A percentile compares a stretch with the other conserved stretches of the same genome.
Evolutionary conservation across 2,329 filamentous ascomycete genomes (phyloP).

Genomic region (Clarireedia paspali): DNA sequence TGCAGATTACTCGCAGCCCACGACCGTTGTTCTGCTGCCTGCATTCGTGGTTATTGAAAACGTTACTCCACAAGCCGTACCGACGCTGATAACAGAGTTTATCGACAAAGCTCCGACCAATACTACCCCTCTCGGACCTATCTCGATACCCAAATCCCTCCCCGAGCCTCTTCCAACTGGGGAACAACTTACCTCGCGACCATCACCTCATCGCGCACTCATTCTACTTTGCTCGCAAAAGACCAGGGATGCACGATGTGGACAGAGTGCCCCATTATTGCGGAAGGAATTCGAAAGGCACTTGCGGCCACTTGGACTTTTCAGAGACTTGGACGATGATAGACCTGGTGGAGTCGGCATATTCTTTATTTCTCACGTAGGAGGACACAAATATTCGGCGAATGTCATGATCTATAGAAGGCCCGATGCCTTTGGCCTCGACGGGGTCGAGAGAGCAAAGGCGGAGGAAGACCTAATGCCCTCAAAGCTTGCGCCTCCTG

Average conservation of each 20-base stretch:
- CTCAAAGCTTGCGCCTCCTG: conserved; percentile 21
- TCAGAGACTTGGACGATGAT: conserved; percentile 80
- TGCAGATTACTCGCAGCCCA: conserved; percentile 58
- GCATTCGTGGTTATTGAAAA: conserved; percentile 78
- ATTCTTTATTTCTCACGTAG: conserved; percentile 94
- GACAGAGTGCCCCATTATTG: conserved; percentile 86
- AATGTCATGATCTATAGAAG: conserved; percentile 87
- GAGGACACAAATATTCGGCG: conserved; percentile 92
- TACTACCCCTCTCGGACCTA: conserved; percentile 58
- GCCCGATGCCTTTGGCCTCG: conserved; percentile 29
- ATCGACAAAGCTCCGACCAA: conserved; percentile 70
- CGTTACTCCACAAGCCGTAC: conserved; percentile 67
- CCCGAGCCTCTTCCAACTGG: conserved; percentile 26
- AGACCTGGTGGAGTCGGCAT: conserved; percentile 87
- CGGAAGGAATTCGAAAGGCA: conserved; percentile 83
- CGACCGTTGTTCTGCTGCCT: conserved; percentile 75
- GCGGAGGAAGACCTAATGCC: conserved; percentile 26
- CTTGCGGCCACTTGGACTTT: conserved; percentile 74
- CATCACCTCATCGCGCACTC: conserved; percentile 75
- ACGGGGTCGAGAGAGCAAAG: conserved; percentile 26
- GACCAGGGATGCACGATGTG: conserved; percentile 91
- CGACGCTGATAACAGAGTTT: conserved; percentile 61
- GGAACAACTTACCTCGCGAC: conserved; percentile 45
- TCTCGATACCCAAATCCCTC: conserved; percentile 32
- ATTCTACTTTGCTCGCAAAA: conserved; percentile 91